Percentiles rank a stretch among this genome's conserved stretches.
Conservation (phyloP, 106 monocot genomes). For the Dendrobium nobile region DNA sequence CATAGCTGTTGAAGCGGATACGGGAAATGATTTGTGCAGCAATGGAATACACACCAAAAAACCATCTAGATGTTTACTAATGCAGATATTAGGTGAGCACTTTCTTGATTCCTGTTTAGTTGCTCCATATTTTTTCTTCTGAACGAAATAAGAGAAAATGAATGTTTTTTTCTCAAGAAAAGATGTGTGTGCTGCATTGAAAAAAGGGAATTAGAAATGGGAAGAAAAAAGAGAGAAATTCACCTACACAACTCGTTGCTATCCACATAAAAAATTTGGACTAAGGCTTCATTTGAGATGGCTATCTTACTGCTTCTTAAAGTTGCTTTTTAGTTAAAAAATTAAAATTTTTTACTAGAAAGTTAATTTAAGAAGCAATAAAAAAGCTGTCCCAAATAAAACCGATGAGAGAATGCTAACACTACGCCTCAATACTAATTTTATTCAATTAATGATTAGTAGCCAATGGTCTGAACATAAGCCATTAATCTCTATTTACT, state of each 20-base stretch:
- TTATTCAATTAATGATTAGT: neutral
- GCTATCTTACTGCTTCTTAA: too few relatives aligned
- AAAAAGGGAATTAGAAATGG: too few relatives aligned
- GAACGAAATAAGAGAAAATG: too few relatives aligned
- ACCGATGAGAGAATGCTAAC: neutral
- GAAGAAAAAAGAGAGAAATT: too few relatives aligned
- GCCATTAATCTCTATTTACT: neutral
- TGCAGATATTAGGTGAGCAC: constrained; percentile 49
- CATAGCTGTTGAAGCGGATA: constrained; percentile 56
- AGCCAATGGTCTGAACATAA: neutral
- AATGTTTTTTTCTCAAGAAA: too few relatives aligned
- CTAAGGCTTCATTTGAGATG: neutral
- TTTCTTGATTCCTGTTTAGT: neutral
- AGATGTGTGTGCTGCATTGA: too few relatives aligned
- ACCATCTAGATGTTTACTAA: constrained; percentile 57
- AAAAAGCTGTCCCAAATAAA: too few relatives aligned
- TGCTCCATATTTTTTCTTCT: neutral
- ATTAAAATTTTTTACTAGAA: too few relatives aligned
- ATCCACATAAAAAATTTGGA: neutral
- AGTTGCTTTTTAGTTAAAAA: too few relatives aligned
- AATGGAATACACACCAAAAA: constrained; percentile 43
- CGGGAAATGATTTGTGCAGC: constrained; percentile 37
- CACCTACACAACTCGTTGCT: neutral
- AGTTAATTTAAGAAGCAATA: too few relatives aligned
- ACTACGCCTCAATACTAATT: neutral